phyloP scores from a whole-genome alignment of 768 basidiomycete species.

The Tylopilus felleus region DNA sequence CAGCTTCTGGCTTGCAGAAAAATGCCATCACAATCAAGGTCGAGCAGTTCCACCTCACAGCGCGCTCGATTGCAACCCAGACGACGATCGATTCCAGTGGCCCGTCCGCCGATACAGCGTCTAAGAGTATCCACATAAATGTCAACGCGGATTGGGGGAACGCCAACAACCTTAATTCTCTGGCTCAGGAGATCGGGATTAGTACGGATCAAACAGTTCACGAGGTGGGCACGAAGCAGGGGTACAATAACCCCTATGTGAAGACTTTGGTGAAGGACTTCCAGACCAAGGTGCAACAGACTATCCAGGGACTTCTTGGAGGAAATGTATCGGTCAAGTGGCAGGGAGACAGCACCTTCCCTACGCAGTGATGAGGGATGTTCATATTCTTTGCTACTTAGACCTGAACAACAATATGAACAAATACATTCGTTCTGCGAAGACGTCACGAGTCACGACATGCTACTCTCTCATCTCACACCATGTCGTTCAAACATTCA shows the following conservation, averaged over 20 bases:
- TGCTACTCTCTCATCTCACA: no score
- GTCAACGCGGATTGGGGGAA: slow-evolving; percentile 8
- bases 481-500: no score
- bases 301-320: slow-evolving; percentile 3
- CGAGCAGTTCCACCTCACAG: background rate
- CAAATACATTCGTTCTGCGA: no score
- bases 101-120: slow-evolving; percentile 4
- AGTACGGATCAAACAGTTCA: background rate
- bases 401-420: no score
- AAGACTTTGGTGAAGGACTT: background rate
- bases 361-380: background rate
- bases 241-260: slow-evolving; percentile 1
- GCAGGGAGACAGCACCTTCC: slow-evolving; percentile 11
- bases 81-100: background rate
- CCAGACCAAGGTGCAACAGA: background rate
- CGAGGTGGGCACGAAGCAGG: slow-evolving; percentile 3
- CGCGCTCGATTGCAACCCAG: background rate
- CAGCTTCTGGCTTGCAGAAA: background rate
- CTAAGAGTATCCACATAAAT: slow-evolving; percentile 6
- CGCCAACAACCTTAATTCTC: background rate
- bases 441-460: no score
- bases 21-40: background rate
- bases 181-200: slow-evolving; percentile 3
- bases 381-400: no score
- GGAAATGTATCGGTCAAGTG: background rate